Conservation (phyloP, 805 yeast species). For the Lachancea cidri region DNA sequence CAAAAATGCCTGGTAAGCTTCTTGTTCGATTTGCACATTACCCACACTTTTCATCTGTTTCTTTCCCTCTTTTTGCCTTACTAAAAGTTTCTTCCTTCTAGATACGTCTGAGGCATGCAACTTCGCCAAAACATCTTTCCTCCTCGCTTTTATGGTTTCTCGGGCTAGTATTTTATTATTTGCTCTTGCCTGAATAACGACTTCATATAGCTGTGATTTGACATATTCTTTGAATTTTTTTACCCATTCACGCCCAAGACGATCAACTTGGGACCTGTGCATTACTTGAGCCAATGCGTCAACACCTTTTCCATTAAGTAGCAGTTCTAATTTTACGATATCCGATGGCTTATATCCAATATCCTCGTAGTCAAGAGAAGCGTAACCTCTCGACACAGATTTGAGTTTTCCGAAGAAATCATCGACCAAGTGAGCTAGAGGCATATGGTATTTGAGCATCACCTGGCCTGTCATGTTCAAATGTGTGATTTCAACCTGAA, state of each 20-base stretch:
- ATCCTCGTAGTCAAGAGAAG: constrained; percentile 91
- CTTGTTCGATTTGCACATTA: constrained; percentile 68
- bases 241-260: constrained; percentile 77
- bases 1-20: constrained; percentile 85
- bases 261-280: constrained; percentile 73
- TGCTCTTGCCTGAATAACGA: constrained; percentile 85
- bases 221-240: constrained; percentile 73
- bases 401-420: constrained; percentile 93
- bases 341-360: constrained; percentile 78
- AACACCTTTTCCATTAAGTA: constrained; percentile 83
- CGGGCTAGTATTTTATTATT: constrained; percentile 78
- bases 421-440: constrained; percentile 86
- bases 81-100: constrained; percentile 80
- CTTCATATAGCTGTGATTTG: constrained; percentile 82
- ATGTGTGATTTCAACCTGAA: constrained; percentile 73
- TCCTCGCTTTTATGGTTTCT: constrained; percentile 86
- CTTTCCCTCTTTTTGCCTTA: constrained; percentile 91
- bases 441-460: constrained; percentile 69
- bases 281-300: constrained; percentile 91
- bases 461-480: constrained; percentile 71
- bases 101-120: constrained; percentile 92
- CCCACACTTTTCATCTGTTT: constrained; percentile 78
- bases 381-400: constrained; percentile 87
- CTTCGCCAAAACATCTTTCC: constrained; percentile 92
- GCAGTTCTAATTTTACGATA: constrained; percentile 78